phyloP scores from a whole-genome alignment of 2,329 filamentous ascomycete species.

The Passalora sequoiae region DNA sequence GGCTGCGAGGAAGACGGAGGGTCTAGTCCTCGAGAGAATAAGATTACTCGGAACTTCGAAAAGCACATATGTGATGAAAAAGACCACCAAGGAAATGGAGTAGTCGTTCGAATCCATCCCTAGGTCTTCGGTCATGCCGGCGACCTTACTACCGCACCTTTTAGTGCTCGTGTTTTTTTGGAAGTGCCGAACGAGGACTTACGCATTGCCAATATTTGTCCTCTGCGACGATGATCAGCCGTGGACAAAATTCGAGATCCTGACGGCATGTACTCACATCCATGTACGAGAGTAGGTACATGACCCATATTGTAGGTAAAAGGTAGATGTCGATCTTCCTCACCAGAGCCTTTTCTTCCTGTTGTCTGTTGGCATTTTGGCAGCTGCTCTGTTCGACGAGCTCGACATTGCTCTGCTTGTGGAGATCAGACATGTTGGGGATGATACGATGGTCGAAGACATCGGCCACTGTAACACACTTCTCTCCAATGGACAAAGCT shows the following conservation, averaged over 20 bases:
- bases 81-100: slow-evolving; percentile 22
- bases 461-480: not conserved
- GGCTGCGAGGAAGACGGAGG: slow-evolving; percentile 47
- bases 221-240: slow-evolving; percentile 15
- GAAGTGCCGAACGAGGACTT: too few relatives aligned
- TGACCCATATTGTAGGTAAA: slow-evolving; percentile 47
- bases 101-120: slow-evolving; percentile 47
- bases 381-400: slow-evolving; percentile 20
- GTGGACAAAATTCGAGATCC: too few relatives aligned
- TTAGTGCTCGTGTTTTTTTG: too few relatives aligned
- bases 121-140: slow-evolving; percentile 47
- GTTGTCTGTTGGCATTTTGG: slow-evolving; percentile 10
- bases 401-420: slow-evolving; percentile 22
- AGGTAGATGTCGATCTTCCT: slow-evolving; percentile 44
- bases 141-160: too few relatives aligned
- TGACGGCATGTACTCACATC: slow-evolving; percentile 25
- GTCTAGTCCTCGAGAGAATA: slow-evolving; percentile 46
- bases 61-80: slow-evolving; percentile 39
- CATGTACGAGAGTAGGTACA: slow-evolving; percentile 49
- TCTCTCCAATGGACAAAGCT: too few relatives aligned
- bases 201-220: slow-evolving; percentile 47
- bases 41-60: slow-evolving; percentile 54
- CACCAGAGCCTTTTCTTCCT: slow-evolving; percentile 43
- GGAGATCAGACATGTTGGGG: slow-evolving; percentile 7
- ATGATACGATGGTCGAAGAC: not conserved